Evolutionary conservation across 2,329 filamentous ascomycete genomes (phyloP), one percentile per base, ranked within the genome.

Genomic region (Colletotrichum australisinense): DNA sequence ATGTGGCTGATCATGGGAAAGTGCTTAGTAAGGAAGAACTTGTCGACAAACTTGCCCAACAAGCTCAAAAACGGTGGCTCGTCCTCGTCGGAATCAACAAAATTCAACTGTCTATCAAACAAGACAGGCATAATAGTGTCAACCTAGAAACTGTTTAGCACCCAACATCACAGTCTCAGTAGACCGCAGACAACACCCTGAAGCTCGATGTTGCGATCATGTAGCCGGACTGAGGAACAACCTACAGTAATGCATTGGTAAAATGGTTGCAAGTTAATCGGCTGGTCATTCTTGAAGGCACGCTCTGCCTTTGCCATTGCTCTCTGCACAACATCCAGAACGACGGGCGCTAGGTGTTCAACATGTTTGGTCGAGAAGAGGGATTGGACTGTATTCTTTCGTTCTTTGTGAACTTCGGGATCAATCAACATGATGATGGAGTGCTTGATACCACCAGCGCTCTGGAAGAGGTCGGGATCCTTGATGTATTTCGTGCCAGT

Each of bases 391-490:
- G 66, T 68, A 7, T 46, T 63, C 4, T 32, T 68, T 16, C 66
- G 42, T 12, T 68, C 56, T 22, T 63, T 68, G 12, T 68, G 66
- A 6, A 30, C 57, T 16, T 68, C 66, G 9, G 66, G 66, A 24
- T 68, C 66, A 38, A 68, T 68, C 57, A 68, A 32, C 66, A 68
- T 68, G 57, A 68, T 62, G 57, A 68, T 63, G 46, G 66, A 68
- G 57, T 68, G 55, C 49, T 68, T 68, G 57, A 68, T 68, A 9
- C 66, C 66, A 7, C 66, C 66, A 42, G 42, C 66, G 26, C 66
- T 68, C 46, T 62, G 46, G 32, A 63, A 68, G 49, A 68, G 63
- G 19, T 68, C 66, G 28, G 66, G 58, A 32, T 68, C 42, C 42
- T 49, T 49, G 16, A 19, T 49, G 4, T 49, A 49, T 22, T 49